Base-by-base conservation (phyloP, 208 protist species). In the Trypanosoma brucei region DNA sequence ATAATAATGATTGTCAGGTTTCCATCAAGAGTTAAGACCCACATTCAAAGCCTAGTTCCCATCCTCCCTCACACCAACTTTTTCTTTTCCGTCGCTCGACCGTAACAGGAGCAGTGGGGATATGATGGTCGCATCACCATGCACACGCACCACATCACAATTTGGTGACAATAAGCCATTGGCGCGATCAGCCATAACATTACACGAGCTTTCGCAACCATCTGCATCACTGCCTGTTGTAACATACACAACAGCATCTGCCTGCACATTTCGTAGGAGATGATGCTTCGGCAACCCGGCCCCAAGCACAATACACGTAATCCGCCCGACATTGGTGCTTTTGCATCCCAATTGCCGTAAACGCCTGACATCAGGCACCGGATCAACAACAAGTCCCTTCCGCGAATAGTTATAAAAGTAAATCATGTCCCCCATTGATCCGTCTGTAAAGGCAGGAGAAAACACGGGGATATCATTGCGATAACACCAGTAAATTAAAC, bases 341-440 rank as follows among this genome's bases (percentile, higher is more conserved):
- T 63, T 48, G 11, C 13, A 50, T 9, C 74, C 65, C 42, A 84
- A 37, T 4, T 46, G 44, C 9, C 80, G 76, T 58, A 97, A 72
- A 39, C 69, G 74, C 53, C 64, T 67, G 22, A 98, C 80, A 59
- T 98, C 97, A 39, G 55, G 34, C 3, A 97, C 75, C 3, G 98
- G 78, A 75, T 99, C 98, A 1, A 99, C 68, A 0, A 98, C 81
- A 9, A 99, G 82, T 3, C 98, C 98, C 36, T 97, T 97, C 8
- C 96, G 88, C 3, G 91, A 96, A 51, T 96, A 99, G 22, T 96
- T 98, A 80, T 99, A 97, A 75, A 99, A 99, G 79, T 97, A 99
- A 50, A 99, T 91, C 98, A 99, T 99, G 78, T 99, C 99, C 30
- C 99, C 98, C 60, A 99, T 97, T 3, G 96, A 98, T 7, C 97